Conservation (phyloP, 108 stramenopile species). For the Mayamaea pseudoterrestris region DNA sequence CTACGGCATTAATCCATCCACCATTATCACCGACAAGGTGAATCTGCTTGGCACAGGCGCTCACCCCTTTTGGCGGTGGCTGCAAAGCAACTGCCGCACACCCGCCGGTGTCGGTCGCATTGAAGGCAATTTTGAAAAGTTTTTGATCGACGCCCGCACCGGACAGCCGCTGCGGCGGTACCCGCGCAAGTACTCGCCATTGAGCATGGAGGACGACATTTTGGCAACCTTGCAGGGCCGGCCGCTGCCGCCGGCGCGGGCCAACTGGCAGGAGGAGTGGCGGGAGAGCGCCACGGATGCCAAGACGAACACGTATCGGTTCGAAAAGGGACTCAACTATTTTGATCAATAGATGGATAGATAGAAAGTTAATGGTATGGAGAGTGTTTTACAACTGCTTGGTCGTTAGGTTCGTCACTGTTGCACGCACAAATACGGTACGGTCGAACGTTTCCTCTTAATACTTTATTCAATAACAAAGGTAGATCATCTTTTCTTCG, state of each 20-base stretch:
- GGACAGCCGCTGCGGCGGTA: conserved; percentile 73
- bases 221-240: conserved; percentile 39
- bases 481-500: neutral
- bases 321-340: conserved; percentile 82
- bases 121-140: conserved; percentile 85
- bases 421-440: neutral
- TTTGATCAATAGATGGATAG: conserved; percentile 59
- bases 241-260: conserved; percentile 60
- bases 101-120: conserved; percentile 77
- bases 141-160: conserved; percentile 66
- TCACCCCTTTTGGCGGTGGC: conserved; percentile 81
- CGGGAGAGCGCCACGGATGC: conserved; percentile 66
- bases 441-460: neutral
- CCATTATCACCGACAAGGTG: conserved; percentile 73
- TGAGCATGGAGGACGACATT: conserved; percentile 71
- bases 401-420: no score
- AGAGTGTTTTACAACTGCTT: neutral
- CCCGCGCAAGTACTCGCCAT: conserved; percentile 72
- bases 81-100: conserved; percentile 68
- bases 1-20: conserved; percentile 68
- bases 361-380: neutral
- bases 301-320: conserved; percentile 71
- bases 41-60: conserved; percentile 72
- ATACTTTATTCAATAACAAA: no score
- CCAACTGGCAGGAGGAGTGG: conserved; percentile 77